Base-by-base conservation (phyloP, 768 basidiomycete species). In the Strobilomyces echinocephalus region DNA sequence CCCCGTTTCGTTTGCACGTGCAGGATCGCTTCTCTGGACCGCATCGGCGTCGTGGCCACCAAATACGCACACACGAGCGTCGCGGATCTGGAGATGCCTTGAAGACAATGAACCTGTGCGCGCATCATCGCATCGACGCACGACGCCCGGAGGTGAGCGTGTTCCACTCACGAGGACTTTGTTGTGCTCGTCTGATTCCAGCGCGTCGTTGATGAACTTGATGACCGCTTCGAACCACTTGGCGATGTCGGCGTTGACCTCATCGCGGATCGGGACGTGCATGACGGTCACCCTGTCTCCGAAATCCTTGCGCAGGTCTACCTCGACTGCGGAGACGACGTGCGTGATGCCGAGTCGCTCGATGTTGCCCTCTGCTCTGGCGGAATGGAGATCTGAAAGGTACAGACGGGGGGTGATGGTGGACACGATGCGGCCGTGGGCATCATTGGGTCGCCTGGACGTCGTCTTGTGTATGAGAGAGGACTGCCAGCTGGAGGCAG, bases 51-150 rank as follows among this genome's bases (percentile, higher is more conserved):
- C 16, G 74, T 69, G 8, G 76, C 76, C 18, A 84, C 69, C 40
- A 86, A 72, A 69, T 88, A 91, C 49, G 87, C 89, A 56, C 84
- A 83, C 4, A 90, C 82, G 26, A 89, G 78, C 5, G 86, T 88
- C 1, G 88, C 79, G 40, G 85, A 87, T 21, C 89, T 78, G 60
- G 85, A 87, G 53, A 89, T 77, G 39, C 89, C 89, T 68, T 83
- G 81, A 38, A 82, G 68, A 65, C 89, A 91, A 66, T 91, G 89
- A 12, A 91, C 85, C 87, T 89, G 30, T 49, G 5, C 39, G 33
- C 16, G 9, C 44, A 36, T 45, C 39, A 30, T 52, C 42, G 33
- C 41, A 49, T 43, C 48, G 35, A 5, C 36, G n/a, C 20, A 18
- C 16, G 46, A 11, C n/a, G 14, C 34, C 44, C 8, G n/a, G 18